phyloP scores from a whole-genome alignment of 768 basidiomycete genomes.

The Pluteus cervinus region DNA sequence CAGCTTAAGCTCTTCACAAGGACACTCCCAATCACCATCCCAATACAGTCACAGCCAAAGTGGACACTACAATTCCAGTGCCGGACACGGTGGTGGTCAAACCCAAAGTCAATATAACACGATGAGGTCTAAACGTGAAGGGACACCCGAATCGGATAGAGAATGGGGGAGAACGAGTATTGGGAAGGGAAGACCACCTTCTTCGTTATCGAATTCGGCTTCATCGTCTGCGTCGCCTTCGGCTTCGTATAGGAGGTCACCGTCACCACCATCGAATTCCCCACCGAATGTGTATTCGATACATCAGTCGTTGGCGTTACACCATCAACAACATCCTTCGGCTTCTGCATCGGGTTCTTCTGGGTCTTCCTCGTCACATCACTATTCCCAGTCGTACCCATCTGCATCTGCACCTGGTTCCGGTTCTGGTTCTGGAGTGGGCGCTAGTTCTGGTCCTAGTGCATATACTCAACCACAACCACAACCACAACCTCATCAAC shows the following conservation, averaged over 20 bases:
- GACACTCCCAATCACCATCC: slow-evolving; percentile 1
- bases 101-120: not conserved
- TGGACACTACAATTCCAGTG: slow-evolving; percentile 15
- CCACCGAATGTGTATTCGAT: too few species aligned
- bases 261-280: too few species aligned
- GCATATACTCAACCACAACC: slow-evolving; percentile 8
- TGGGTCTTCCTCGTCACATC: too few species aligned
- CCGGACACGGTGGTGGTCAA: too few species aligned
- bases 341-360: too few species aligned
- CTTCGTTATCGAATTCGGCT: not conserved
- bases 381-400: too few species aligned
- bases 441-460: too few species aligned
- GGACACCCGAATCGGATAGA: slow-evolving; percentile 16
- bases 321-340: too few species aligned
- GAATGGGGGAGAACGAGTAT: slow-evolving; percentile 11
- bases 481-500: slow-evolving; percentile 9
- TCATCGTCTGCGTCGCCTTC: not conserved
- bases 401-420: too few species aligned
- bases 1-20: not conserved
- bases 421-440: too few species aligned
- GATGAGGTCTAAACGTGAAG: slow-evolving; percentile 7
- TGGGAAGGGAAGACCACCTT: slow-evolving; percentile 3
- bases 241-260: not conserved
- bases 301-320: slow-evolving; percentile 6
- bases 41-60: slow-evolving; percentile 9